These are phyloP conservation scores for Ascomycota sp. DNA, from an alignment of 2,329 filamentous ascomycete genomes.

Conservation along the genomic window DNA sequence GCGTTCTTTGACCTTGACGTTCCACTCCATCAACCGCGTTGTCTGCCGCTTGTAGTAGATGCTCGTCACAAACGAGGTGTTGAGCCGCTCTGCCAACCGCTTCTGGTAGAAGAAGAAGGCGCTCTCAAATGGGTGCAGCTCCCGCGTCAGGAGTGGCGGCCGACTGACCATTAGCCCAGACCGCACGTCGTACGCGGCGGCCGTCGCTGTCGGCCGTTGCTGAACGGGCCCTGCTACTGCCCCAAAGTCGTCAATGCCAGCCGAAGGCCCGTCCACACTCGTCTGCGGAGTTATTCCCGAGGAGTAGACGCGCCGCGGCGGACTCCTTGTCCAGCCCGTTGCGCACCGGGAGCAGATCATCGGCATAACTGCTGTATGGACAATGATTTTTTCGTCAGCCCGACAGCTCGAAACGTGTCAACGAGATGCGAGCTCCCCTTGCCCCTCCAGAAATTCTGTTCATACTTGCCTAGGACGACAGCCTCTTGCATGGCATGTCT, in stretches of 20 bases:
- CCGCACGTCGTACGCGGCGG: constrained; percentile 24
- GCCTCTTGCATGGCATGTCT: constrained; percentile 25
- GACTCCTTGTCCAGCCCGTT: constrained; percentile 4
- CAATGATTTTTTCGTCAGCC: too few relatives aligned
- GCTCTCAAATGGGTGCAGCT: constrained; percentile 73
- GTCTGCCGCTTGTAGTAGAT: constrained; percentile 94
- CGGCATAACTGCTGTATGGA: constrained; percentile 7
- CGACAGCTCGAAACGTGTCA: neutral
- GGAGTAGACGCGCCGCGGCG: neutral
- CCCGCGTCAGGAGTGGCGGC: constrained; percentile 67
- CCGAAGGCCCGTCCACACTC: too few relatives aligned
- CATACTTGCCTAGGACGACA: constrained; percentile 11
- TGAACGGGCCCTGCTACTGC: neutral
- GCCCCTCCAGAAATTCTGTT: too few relatives aligned
- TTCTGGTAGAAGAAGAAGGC: constrained; percentile 95
- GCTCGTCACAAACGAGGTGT: constrained; percentile 67
- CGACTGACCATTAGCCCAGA: constrained; percentile 70
- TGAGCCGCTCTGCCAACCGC: constrained; percentile 80
- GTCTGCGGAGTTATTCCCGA: too few relatives aligned
- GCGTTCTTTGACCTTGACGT: constrained; percentile 61
- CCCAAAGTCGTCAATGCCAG: neutral
- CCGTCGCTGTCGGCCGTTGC: neutral
- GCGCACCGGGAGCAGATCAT: constrained; percentile 19
- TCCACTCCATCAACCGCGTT: constrained; percentile 71
- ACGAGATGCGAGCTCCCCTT: too few relatives aligned